Percentiles rank a stretch among this genome's conserved stretches.
Conservation (phyloP, 106 monocot species). For the Hemerocallis citrina region DNA sequence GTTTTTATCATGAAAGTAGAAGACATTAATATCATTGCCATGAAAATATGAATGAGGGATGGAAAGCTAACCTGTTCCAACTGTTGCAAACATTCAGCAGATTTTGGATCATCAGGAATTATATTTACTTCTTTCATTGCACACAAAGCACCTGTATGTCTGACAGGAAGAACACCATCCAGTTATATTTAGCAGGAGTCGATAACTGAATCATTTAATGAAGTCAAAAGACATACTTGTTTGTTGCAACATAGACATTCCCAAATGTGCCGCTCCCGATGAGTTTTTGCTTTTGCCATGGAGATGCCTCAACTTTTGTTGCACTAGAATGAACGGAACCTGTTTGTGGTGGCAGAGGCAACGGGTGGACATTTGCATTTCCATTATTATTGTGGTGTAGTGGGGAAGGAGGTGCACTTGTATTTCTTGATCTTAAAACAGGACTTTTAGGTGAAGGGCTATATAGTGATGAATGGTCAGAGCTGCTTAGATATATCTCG, state of each 20-base stretch:
- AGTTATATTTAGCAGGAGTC: not conserved
- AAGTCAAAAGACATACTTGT: conserved; percentile 43
- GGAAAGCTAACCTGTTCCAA: conserved; percentile 65
- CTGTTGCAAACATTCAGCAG: conserved; percentile 75
- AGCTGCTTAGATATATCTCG: conserved; percentile 39
- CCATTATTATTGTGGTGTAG: conserved; percentile 38
- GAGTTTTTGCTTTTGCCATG: conserved; percentile 80
- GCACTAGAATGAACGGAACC: conserved; percentile 23
- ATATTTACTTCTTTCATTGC: conserved; percentile 99
- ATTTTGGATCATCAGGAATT: conserved; percentile 81
- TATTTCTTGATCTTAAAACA: conserved; percentile 38
- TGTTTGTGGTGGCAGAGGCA: conserved; percentile 51
- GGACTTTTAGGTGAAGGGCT: conserved; percentile 42
- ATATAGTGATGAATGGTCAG: conserved; percentile 33
- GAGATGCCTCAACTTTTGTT: conserved; percentile 27
- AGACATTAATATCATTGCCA: no score
- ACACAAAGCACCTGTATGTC: conserved; percentile 81
- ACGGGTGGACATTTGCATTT: conserved; percentile 50
- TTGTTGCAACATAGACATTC: conserved; percentile 74
- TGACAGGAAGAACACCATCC: conserved; percentile 16
- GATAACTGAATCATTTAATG: not conserved
- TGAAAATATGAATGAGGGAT: not conserved
- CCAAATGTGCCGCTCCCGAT: conserved; percentile 97
- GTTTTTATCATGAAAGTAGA: no score
- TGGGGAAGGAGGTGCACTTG: conserved; percentile 68